phyloP scores from a whole-genome alignment of 768 basidiomycete species.

The Nidularia pulvinata region DNA sequence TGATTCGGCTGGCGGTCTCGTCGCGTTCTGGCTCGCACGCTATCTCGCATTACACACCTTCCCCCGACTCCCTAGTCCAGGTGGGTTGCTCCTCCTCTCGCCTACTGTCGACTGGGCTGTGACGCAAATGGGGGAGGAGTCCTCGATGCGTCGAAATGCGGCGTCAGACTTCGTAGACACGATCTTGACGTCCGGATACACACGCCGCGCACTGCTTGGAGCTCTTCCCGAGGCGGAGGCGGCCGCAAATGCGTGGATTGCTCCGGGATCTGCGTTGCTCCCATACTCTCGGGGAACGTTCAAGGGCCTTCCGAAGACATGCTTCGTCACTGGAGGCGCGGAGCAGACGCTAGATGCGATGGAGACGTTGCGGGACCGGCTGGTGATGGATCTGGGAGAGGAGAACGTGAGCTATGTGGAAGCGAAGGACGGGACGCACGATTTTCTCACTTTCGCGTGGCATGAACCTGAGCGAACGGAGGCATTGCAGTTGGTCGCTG shows the following conservation, averaged over 20 bases:
- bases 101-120: conserved; percentile 17
- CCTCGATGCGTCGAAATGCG: neutral
- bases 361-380: conserved; percentile 31
- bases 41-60: conserved; percentile 22
- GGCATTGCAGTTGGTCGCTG: no score
- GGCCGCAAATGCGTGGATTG: conserved; percentile 40
- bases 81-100: conserved; percentile 30
- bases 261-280: conserved; percentile 38
- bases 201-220: conserved; percentile 29
- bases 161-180: neutral
- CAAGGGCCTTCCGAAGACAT: conserved; percentile 48
- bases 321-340: conserved; percentile 43
- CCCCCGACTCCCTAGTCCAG: conserved; percentile 12
- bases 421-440: conserved; percentile 5
- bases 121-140: neutral
- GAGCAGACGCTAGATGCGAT: conserved; percentile 36
- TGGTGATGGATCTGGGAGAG: conserved; percentile 38
- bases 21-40: conserved; percentile 35
- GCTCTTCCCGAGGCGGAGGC: conserved; percentile 34
- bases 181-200: neutral
- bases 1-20: conserved; percentile 56
- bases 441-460: conserved; percentile 29
- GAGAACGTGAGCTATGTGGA: conserved; percentile 7
- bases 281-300: conserved; percentile 26
- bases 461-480: conserved; percentile 33